These are phyloP conservation scores for Alternaria infectoria DNA, from an alignment of 2,329 filamentous ascomycete species.

Conservation along the genomic window DNA sequence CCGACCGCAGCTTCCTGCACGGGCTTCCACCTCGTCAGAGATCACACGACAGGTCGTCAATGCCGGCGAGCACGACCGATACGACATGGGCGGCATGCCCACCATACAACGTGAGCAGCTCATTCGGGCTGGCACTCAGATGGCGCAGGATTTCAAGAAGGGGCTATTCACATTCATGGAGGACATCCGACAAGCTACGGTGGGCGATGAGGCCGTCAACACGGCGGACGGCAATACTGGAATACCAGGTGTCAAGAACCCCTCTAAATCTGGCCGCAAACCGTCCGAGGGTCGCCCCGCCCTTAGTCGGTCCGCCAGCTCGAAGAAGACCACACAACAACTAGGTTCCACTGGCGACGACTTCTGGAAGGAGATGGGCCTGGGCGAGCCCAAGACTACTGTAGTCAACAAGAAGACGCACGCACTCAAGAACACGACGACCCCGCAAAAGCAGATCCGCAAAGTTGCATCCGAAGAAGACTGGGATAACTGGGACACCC, in stretches of 20 bases:
- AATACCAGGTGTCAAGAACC: conserved; percentile 35
- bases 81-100: conserved; percentile 37
- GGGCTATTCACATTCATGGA: conserved; percentile 95
- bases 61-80: conserved; percentile 36
- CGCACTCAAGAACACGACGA: conserved; percentile 43
- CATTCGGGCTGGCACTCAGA: conserved; percentile 67
- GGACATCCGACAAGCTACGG: conserved; percentile 91
- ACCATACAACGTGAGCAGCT: conserved; percentile 47
- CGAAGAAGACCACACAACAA: conserved; percentile 38
- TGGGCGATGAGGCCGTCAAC: conserved; percentile 83
- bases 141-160: conserved; percentile 86
- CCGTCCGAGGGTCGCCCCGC: conserved; percentile 37
- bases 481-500: conserved; percentile 65
- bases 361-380: conserved; percentile 53
- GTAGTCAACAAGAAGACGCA: conserved; percentile 49
- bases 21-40: conserved; percentile 42
- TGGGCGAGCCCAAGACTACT: conserved; percentile 47
- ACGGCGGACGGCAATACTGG: conserved; percentile 40
- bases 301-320: conserved; percentile 41
- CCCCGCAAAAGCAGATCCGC: conserved; percentile 46
- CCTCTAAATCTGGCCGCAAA: conserved; percentile 37
- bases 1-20: conserved; percentile 20
- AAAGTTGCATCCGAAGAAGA: conserved; percentile 55
- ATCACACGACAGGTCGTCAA: conserved; percentile 35
- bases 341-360: conserved; percentile 48